Conservation (phyloP, 2,329 filamentous ascomycete genomes). For the Biscogniauxia mediterranea region DNA sequence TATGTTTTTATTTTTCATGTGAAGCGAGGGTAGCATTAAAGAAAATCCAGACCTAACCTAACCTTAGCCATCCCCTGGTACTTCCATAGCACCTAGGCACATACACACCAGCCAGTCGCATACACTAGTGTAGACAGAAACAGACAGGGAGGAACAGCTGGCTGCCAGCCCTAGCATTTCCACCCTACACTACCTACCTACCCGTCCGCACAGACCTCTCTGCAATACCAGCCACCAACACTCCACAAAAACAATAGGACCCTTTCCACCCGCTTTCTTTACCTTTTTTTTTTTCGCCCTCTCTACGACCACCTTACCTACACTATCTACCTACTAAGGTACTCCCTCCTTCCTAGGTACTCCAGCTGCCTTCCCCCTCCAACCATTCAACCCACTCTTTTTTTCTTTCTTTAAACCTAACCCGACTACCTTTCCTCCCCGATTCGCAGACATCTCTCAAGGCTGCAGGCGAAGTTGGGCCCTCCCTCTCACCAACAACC, state of each 20-base stretch:
- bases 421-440: neutral
- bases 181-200: neutral
- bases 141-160: neutral
- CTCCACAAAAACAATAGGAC: constrained; percentile 1
- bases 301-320: too few relatives aligned
- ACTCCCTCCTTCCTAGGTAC: neutral
- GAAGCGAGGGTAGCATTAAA: neutral
- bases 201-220: neutral
- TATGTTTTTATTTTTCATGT: neutral
- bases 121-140: neutral
- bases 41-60: neutral
- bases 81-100: neutral
- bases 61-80: too few relatives aligned
- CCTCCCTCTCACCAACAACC: neutral
- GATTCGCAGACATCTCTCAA: neutral
- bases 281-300: neutral
- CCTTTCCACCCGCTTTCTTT: neutral
- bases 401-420: neutral
- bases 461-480: neutral
- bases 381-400: neutral
- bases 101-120: neutral
- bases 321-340: too few relatives aligned
- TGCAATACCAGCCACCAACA: constrained; percentile 1
- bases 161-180: neutral
- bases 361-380: neutral